Conservation (phyloP, 768 basidiomycete species). For the Tremella mesenterica region DNA sequence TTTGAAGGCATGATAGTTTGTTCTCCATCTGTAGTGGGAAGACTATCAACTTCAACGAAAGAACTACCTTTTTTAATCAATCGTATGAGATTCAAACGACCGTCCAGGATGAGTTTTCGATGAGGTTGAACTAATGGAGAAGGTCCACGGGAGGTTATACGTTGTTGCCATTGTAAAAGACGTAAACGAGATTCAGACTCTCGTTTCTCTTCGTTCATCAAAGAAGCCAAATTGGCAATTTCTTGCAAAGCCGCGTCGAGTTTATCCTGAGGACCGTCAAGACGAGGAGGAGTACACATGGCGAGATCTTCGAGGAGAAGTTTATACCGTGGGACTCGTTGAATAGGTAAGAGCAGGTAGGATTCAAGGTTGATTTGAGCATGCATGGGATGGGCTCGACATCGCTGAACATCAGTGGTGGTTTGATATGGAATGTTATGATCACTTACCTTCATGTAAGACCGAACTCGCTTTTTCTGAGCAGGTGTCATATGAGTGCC, state of each 20-base stretch:
- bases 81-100: conserved; percentile 71
- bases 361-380: conserved; percentile 90
- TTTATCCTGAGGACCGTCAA: conserved; percentile 64
- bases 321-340: conserved; percentile 94
- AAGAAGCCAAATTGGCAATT: conserved; percentile 77
- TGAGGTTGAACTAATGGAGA: conserved; percentile 98
- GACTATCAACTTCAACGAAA: conserved; percentile 58
- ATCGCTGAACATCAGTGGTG: conserved; percentile 45
- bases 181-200: conserved; percentile 86
- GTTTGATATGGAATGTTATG: neutral
- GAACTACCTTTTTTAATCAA: conserved; percentile 77
- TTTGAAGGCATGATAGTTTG: conserved; percentile 49
- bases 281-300: conserved; percentile 70
- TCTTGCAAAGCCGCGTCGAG: conserved; percentile 76
- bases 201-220: conserved; percentile 97
- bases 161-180: conserved; percentile 60
- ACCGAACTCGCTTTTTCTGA: conserved; percentile 78
- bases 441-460: conserved; percentile 56
- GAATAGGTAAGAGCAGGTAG: conserved; percentile 87
- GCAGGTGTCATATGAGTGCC: conserved; percentile 47
- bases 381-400: conserved; percentile 77
- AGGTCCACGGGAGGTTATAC: conserved; percentile 84
- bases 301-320: conserved; percentile 80
- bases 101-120: conserved; percentile 89
- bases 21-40: conserved; percentile 14